phyloP scores from a whole-genome alignment of 768 basidiomycete genomes.

The Boletus eberwhitei region DNA sequence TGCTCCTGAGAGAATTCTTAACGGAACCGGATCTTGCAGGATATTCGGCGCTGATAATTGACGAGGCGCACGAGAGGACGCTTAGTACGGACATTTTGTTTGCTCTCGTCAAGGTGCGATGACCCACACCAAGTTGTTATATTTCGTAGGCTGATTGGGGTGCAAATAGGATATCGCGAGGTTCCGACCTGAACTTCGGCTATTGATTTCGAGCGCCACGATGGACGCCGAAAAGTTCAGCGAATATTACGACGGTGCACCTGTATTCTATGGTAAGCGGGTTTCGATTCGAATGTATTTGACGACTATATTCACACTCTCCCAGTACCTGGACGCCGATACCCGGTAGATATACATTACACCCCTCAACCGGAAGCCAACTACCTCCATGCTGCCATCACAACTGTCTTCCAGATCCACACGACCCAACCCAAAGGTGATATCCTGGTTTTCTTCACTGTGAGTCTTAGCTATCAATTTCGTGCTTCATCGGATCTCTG shows the following conservation, averaged over 20 bases:
- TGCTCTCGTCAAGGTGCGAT: slow-evolving; percentile 93
- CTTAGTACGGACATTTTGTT: slow-evolving; percentile 98
- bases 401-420: slow-evolving; percentile 98
- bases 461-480: slow-evolving; percentile 34
- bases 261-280: slow-evolving; percentile 82
- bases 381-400: slow-evolving; percentile 97
- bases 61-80: slow-evolving; percentile 98
- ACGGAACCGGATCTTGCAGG: slow-evolving; percentile 96
- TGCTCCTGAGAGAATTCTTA: slow-evolving; percentile 94
- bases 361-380: slow-evolving; percentile 99
- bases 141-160: slow-evolving; percentile 23
- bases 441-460: slow-evolving; percentile 95
- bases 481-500: not conserved
- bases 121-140: slow-evolving; percentile 1
- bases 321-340: slow-evolving; percentile 92
- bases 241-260: slow-evolving; percentile 95
- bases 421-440: slow-evolving; percentile 98
- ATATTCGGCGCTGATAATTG: slow-evolving; percentile 93
- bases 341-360: slow-evolving; percentile 97
- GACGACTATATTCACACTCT: slow-evolving; percentile 3
- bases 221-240: slow-evolving; percentile 98
- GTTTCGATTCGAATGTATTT: not conserved
- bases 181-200: slow-evolving; percentile 88
- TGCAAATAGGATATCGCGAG: slow-evolving; percentile 82
- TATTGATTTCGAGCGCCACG: slow-evolving; percentile 95